These are phyloP conservation scores for Aspergillus japonicus DNA, from an alignment of 2,329 filamentous ascomycete species.

Conservation along the genomic window DNA sequence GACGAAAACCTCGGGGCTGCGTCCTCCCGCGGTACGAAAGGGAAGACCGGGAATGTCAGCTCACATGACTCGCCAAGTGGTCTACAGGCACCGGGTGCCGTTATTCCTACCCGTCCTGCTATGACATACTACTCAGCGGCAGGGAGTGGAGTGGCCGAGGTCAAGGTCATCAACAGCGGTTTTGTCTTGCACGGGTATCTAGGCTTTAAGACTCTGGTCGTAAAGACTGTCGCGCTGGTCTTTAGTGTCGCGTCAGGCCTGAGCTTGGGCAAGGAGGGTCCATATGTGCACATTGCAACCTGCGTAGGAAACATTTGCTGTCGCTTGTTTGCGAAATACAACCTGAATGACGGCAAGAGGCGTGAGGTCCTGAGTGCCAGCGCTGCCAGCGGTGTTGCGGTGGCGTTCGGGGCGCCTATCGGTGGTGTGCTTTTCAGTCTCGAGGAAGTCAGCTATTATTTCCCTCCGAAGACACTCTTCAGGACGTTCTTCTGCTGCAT, in stretches of 20 bases:
- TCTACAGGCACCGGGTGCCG: conserved; percentile 37
- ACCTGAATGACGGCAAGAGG: conserved; percentile 88
- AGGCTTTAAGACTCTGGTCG: conserved; percentile 77
- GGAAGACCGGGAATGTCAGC: conserved; percentile 46
- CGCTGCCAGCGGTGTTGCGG: conserved; percentile 86
- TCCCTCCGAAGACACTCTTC: conserved; percentile 95
- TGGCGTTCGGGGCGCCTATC: conserved; percentile 88
- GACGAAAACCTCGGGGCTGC: conserved; percentile 88
- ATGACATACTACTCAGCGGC: conserved; percentile 96
- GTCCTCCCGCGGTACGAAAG: conserved; percentile 44
- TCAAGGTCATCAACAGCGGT: conserved; percentile 95
- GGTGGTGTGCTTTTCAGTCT: conserved; percentile 89
- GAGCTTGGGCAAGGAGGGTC: conserved; percentile 90
- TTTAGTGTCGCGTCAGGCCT: conserved; percentile 89
- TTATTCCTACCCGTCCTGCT: conserved; percentile 52
- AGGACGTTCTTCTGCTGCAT: conserved; percentile 98
- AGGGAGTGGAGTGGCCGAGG: conserved; percentile 93
- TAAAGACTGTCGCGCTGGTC: conserved; percentile 81
- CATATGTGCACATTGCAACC: conserved; percentile 95
- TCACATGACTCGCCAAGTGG: conserved; percentile 42
- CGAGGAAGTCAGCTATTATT: conserved; percentile 95
- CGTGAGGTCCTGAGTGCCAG: conserved; percentile 92
- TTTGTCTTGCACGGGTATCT: conserved; percentile 97
- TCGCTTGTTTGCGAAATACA: conserved; percentile 91
- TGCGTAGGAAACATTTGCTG: conserved; percentile 95